These are phyloP conservation scores for Manihot esculenta DNA, from an alignment of 441 rosid genomes.

Conservation along the genomic window DNA sequence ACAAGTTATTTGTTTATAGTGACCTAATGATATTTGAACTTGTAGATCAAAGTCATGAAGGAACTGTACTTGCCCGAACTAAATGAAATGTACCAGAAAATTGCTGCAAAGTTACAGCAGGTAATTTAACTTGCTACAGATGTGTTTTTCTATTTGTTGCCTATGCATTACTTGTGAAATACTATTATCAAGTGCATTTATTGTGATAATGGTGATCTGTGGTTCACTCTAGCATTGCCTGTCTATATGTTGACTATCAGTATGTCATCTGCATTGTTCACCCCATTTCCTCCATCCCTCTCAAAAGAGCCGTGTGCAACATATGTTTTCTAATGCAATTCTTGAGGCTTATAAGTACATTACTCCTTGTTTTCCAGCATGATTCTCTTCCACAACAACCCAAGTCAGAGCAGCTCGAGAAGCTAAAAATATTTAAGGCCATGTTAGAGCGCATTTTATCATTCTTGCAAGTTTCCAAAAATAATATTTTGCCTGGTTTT, in stretches of 20 bases:
- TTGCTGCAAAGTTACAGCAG: slow-evolving; percentile 67
- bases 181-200: neutral
- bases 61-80: slow-evolving; percentile 72
- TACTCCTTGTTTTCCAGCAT: slow-evolving; percentile 25
- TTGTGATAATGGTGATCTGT: neutral
- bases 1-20: slow-evolving; percentile 5
- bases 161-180: neutral
- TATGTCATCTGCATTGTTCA: neutral
- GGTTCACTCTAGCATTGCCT: neutral
- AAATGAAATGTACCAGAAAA: slow-evolving; percentile 77
- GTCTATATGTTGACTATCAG: neutral
- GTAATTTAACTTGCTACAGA: slow-evolving; percentile 32
- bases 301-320: too few relatives aligned
- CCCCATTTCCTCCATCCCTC: too few relatives aligned
- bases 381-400: slow-evolving; percentile 74
- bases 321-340: neutral
- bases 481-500: slow-evolving; percentile 37
- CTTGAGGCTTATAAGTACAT: slow-evolving; percentile 1
- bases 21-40: slow-evolving; percentile 12
- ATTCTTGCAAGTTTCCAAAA: slow-evolving; percentile 59
- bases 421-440: slow-evolving; percentile 55
- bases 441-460: slow-evolving; percentile 67
- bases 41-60: slow-evolving; percentile 78
- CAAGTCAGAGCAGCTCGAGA: slow-evolving; percentile 76
- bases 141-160: slow-evolving; percentile 11